phyloP scores from a whole-genome alignment of 768 basidiomycete genomes.

The Termitomyces sp. region DNA sequence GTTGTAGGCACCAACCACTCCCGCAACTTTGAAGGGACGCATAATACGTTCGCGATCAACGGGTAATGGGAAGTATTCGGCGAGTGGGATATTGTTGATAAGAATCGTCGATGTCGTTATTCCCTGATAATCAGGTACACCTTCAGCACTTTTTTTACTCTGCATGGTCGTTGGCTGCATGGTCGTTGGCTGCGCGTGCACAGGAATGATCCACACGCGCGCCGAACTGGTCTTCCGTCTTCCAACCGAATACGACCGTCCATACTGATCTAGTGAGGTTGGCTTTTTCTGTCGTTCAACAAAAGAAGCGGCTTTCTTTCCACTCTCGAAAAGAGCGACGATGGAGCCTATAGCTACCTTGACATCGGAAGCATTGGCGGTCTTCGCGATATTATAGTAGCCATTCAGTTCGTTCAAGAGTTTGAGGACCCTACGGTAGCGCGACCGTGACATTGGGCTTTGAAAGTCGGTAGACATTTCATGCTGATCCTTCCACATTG shows the following conservation, averaged over 20 bases:
- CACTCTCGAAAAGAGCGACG: constrained; percentile 58
- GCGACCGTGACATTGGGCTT: constrained; percentile 57
- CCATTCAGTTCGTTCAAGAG: constrained; percentile 65
- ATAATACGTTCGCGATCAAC: constrained; percentile 78
- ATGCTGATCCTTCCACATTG: constrained; percentile 63
- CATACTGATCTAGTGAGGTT: constrained; percentile 62
- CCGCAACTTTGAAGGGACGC: constrained; percentile 79
- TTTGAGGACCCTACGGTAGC: constrained; percentile 59
- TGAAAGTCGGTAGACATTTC: constrained; percentile 56
- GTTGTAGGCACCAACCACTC: constrained; percentile 81
- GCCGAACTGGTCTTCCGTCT: constrained; percentile 87
- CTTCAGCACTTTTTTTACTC: background rate
- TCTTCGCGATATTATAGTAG: constrained; percentile 51
- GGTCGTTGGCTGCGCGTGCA: no score
- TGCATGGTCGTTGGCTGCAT: constrained; percentile 4
- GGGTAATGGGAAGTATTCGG: constrained; percentile 69
- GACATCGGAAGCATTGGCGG: constrained; percentile 55
- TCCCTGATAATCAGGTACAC: constrained; percentile 8
- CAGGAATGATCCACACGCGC: constrained; percentile 89
- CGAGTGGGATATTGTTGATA: constrained; percentile 79
- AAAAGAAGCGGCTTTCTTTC: constrained; percentile 46
- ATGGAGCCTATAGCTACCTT: constrained; percentile 44
- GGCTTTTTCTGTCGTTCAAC: constrained; percentile 50
- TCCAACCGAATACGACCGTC: constrained; percentile 84
- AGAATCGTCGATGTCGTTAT: constrained; percentile 64